These are phyloP conservation scores for Suhomyces bokatorum DNA, from an alignment of 1,139 yeast genomes.

Conservation along the genomic window DNA sequence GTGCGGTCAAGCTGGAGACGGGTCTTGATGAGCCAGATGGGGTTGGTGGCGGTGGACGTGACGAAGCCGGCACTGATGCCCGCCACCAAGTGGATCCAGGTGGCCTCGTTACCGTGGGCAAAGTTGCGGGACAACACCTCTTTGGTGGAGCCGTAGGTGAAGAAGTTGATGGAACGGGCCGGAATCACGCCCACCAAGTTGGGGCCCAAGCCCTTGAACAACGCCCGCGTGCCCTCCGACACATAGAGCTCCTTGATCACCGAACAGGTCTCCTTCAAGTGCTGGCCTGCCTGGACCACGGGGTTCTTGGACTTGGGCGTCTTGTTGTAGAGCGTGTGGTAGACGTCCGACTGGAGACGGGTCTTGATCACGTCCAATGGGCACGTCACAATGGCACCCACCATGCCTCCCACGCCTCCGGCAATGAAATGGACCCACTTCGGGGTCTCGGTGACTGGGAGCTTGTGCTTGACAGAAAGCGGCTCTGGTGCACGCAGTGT, in stretches of 20 bases:
- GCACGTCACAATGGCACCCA: constrained; percentile 90
- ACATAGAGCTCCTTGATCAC: constrained; percentile 69
- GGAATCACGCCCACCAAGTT: constrained; percentile 98
- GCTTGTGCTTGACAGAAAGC: constrained; percentile 18
- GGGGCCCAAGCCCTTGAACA: constrained; percentile 95
- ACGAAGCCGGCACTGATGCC: constrained; percentile 95
- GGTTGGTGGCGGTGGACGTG: constrained; percentile 97
- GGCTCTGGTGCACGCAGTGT: constrained; percentile 39
- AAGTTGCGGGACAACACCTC: constrained; percentile 64
- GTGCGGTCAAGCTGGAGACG: constrained; percentile 85
- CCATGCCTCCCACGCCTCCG: constrained; percentile 98
- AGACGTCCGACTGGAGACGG: constrained; percentile 86
- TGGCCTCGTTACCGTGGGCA: constrained; percentile 73
- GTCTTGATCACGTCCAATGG: constrained; percentile 98
- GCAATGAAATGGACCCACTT: constrained; percentile 99
- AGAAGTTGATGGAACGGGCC: constrained; percentile 94
- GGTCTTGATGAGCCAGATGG: constrained; percentile 98
- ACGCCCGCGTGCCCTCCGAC: constrained; percentile 79
- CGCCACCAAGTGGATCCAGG: constrained; percentile 82
- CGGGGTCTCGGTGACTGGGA: constrained; percentile 29
- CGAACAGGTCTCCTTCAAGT: constrained; percentile 78
- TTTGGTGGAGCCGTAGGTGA: constrained; percentile 92
- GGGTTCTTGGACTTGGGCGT: constrained; percentile 45
- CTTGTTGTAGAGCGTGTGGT: constrained; percentile 42
- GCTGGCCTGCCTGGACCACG: constrained; percentile 54